phyloP scores from a whole-genome alignment of 371 early-diverging fungal species.

The Rhizopus stolonifer region DNA sequence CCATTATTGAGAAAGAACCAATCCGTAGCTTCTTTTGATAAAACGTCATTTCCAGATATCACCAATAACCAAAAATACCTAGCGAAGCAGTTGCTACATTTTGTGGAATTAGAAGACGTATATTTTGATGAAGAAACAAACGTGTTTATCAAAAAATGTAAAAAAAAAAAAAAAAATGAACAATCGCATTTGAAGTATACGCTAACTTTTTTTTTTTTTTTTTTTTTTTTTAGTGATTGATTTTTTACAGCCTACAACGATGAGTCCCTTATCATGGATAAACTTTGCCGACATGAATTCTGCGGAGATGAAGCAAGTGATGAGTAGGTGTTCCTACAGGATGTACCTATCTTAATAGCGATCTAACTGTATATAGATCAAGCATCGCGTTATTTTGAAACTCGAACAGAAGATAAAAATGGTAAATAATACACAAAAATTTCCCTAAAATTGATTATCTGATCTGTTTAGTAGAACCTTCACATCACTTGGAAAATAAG shows the following conservation, averaged over 20 bases:
- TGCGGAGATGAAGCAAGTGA: not conserved
- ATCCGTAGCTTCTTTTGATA: not conserved
- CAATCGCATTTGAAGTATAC: not conserved
- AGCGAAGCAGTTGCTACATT: not conserved
- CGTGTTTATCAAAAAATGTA: not conserved
- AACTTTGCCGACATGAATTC: not conserved
- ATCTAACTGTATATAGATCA: not conserved
- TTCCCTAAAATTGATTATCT: not conserved
- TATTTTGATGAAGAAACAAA: not conserved
- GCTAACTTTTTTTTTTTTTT: too few species aligned
- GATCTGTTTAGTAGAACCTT: not conserved
- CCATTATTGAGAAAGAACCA: not conserved
- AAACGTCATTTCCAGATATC: not conserved
- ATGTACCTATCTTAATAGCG: not conserved
- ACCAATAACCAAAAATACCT: not conserved
- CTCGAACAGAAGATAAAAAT: not conserved
- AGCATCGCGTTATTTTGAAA: not conserved
- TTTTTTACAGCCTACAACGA: not conserved
- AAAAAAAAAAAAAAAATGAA: not conserved
- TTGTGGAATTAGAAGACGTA: not conserved
- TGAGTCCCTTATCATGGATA: not conserved
- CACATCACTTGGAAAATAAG: not conserved
- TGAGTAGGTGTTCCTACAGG: not conserved
- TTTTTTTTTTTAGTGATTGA: not conserved
- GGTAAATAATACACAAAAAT: too few species aligned